These are phyloP conservation scores for Metrosideros polymorpha DNA, from an alignment of 441 rosid species.

Conservation along the genomic window DNA sequence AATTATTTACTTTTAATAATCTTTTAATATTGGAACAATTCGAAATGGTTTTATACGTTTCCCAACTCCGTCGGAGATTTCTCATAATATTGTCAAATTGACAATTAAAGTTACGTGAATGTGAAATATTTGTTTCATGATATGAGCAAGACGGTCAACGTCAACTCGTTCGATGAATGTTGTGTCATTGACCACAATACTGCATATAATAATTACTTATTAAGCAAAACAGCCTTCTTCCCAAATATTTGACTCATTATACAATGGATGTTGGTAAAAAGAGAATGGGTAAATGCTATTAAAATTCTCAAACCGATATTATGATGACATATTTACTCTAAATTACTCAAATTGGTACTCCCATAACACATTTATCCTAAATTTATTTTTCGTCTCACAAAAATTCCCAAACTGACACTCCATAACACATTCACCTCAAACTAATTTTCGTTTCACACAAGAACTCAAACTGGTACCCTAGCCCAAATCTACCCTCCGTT, in stretches of 20 bases:
- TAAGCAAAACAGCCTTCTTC: neutral
- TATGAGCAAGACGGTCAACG: neutral
- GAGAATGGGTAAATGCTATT: neutral
- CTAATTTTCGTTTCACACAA: no score
- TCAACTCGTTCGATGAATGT: neutral
- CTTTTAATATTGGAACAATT: neutral
- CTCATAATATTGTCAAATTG: neutral
- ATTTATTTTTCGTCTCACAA: accelerated
- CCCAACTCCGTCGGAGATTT: neutral
- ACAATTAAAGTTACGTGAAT: neutral
- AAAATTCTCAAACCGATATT: no score
- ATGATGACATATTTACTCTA: no score
- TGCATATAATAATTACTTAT: neutral
- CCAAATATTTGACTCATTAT: neutral
- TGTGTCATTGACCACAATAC: neutral
- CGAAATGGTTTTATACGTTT: neutral
- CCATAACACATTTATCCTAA: neutral
- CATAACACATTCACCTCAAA: no score
- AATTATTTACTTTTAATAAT: neutral
- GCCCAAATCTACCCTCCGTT: no score
- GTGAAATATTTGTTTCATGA: neutral
- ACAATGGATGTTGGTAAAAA: neutral
- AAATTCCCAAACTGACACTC: no score
- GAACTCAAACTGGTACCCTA: no score
- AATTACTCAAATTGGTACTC: neutral